Conservation (phyloP, 139 green algal genomes). For the Coccomyxa sp. region DNA sequence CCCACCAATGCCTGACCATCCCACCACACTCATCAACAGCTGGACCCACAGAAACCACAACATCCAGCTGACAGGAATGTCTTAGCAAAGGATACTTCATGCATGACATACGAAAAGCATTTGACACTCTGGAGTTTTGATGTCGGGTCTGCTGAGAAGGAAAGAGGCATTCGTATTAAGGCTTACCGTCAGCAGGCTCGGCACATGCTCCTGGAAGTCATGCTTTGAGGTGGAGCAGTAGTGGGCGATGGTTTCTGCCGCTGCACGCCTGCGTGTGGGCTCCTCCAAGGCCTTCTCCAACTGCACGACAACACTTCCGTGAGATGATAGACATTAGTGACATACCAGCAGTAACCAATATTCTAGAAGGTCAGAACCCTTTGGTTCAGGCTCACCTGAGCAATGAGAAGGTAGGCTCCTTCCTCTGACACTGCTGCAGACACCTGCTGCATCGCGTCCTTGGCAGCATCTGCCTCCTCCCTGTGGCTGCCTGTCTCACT, state of each 20-base stretch:
- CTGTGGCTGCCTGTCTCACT: conserved; percentile 4
- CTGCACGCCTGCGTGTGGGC: conserved; percentile 31
- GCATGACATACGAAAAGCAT: no score
- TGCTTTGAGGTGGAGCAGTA: conserved; percentile 35
- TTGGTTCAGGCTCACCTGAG: not conserved
- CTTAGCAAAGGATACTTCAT: no score
- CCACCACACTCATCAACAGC: not conserved
- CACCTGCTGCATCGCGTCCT: conserved; percentile 30
- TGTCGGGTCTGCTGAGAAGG: not conserved
- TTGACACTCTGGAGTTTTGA: not conserved
- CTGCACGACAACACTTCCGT: conserved; percentile 21
- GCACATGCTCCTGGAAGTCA: conserved; percentile 67
- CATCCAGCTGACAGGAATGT: no score
- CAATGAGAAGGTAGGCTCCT: conserved; percentile 66
- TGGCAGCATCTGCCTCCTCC: conserved; percentile 18
- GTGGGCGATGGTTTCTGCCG: conserved; percentile 39
- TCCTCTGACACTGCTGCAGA: conserved; percentile 55
- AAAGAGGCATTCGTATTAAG: no score
- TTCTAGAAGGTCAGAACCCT: not conserved
- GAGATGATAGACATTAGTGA: not conserved
- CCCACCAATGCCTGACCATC: conserved; percentile 40
- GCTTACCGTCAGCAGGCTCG: conserved; percentile 49
- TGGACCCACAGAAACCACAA: not conserved
- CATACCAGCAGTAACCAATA: not conserved
- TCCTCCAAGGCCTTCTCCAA: conserved; percentile 71